Evolutionary conservation across 768 basidiomycete genomes (phyloP), one percentile per base, ranked within the genome.

Genomic region (Phlebiopsis flavidoalba): DNA sequence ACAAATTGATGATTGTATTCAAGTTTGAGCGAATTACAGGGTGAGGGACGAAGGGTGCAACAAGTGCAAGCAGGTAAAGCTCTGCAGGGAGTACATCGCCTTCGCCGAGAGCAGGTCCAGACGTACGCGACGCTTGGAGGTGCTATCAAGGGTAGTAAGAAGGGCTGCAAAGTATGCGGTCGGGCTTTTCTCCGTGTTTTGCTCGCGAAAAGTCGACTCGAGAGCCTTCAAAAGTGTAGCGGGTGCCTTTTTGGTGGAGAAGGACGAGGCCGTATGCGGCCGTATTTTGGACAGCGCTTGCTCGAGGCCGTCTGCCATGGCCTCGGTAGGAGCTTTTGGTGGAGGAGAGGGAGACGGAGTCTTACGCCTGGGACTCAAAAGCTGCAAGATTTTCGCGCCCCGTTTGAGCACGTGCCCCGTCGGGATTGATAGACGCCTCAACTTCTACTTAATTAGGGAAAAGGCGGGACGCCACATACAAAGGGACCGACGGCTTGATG

Each of bases 121-220:
- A 64, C 61, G 66, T 73, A 74, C 60, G 78, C 72, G 66, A 80
- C 69, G 80, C 87, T 74, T 86, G 84, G 24, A 93, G 72, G 88
- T 86, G 60, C 88, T 85, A 67, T 93, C 89, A 33, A 96, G 80
- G 8, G 91, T 89, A 12, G 93, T 93, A 53, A 93, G 77, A 60
- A 96, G 79, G 3, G 91, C 88, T n/a, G 94, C 92, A 74, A 95
- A 97, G 77, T 98, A 98, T 33, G 97, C 96, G 1, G 93, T 94
- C 7, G 95, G 81, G 8, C 89, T 81, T 45, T 76, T 74, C 57
- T 88, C 86, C 8, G 87, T 79, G 62, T 76, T 77, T 67, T 88
- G 87, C 67, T 92, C 89, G 65, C 80, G 75, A 65, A 88, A 83
- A 45, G 87, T 92, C 15, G 85, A 81, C 74, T 98, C 96, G 65